Percentiles rank a stretch among this genome's conserved stretches.
These are phyloP conservation scores for Microthlaspi erraticum DNA, from an alignment of 345 rosid genomes.

Conservation along the genomic window DNA sequence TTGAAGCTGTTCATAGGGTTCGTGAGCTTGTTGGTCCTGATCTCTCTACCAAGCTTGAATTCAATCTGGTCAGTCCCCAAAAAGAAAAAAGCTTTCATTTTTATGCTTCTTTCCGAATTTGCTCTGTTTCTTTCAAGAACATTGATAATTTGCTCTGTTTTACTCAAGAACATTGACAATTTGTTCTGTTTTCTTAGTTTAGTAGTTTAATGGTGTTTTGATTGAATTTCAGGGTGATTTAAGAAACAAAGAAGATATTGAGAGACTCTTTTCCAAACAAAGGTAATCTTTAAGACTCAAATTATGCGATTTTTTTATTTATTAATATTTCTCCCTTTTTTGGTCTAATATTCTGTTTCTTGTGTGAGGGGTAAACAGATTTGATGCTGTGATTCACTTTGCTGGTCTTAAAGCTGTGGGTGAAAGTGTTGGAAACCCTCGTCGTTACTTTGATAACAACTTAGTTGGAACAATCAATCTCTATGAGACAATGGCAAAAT, in stretches of 20 bases:
- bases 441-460: conserved; percentile 82
- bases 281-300: conserved; percentile 48
- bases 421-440: conserved; percentile 81
- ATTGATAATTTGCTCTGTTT: conserved; percentile 3
- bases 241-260: conserved; percentile 82
- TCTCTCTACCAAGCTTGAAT: conserved; percentile 75
- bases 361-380: conserved; percentile 49
- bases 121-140: not conserved
- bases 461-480: conserved; percentile 77
- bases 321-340: not conserved
- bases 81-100: not conserved
- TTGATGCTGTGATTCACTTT: conserved; percentile 94
- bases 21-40: conserved; percentile 77
- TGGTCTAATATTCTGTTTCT: conserved; percentile 20
- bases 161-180: not conserved
- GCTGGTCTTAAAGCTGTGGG: conserved; percentile 96
- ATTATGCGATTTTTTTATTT: not conserved
- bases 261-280: conserved; percentile 71
- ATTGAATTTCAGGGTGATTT: conserved; percentile 77
- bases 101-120: conserved; percentile 2
- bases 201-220: conserved; percentile 12
- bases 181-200: conserved; percentile 10
- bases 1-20: conserved; percentile 82
- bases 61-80: conserved; percentile 59
- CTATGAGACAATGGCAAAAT: conserved; percentile 72